Conservation (phyloP, 2,329 filamentous ascomycete genomes). For the Clonostachys rosea region DNA sequence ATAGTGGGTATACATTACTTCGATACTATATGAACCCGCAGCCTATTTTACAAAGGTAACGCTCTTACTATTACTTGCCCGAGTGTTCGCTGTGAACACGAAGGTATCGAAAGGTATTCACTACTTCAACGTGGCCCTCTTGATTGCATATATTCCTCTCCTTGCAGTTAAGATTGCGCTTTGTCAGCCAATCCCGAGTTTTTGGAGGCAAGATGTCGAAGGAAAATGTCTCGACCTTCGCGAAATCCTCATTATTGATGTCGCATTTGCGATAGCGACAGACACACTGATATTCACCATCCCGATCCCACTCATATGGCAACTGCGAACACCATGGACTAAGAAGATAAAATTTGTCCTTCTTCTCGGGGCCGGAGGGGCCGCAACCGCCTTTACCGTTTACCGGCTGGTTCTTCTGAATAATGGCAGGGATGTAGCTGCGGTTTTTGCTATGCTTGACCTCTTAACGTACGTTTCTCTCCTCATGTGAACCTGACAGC, state of each 20-base stretch:
- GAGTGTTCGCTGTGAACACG: conserved; percentile 14
- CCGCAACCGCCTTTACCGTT: conserved; percentile 15
- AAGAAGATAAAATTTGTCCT: conserved; percentile 22
- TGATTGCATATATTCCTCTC: conserved; percentile 14
- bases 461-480: background rate
- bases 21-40: conserved; percentile 15
- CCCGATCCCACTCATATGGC: conserved; percentile 19
- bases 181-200: conserved; percentile 11
- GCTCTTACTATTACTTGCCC: conserved; percentile 16
- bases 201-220: conserved; percentile 10
- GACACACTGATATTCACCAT: conserved; percentile 22
- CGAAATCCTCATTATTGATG: conserved; percentile 21
- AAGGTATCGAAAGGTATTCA: conserved; percentile 13
- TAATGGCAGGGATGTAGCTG: background rate
- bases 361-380: conserved; percentile 19
- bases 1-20: conserved; percentile 15
- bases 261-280: conserved; percentile 18
- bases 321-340: conserved; percentile 12
- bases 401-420: conserved; percentile 8
- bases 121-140: conserved; percentile 13
- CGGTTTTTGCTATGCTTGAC: background rate
- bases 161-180: conserved; percentile 13
- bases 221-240: conserved; percentile 17
- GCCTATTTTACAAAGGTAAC: conserved; percentile 18
- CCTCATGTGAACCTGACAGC: background rate